Percentiles rank a stretch among this genome's conserved stretches.
Evolutionary conservation across 441 rosid genomes (phyloP).

Genomic region (Gossypium trilobum): DNA sequence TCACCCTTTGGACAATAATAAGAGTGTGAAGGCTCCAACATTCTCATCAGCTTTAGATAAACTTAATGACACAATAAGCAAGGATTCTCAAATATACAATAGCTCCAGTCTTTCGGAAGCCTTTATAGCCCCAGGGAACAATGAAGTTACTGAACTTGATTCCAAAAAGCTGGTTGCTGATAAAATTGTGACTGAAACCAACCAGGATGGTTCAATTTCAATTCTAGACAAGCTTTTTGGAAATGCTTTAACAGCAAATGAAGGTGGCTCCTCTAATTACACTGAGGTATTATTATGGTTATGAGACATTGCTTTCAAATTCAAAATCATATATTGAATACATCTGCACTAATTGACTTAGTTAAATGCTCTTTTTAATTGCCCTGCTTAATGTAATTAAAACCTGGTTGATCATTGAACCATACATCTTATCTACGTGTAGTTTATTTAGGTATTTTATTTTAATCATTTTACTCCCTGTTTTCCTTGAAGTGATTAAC

Average conservation of each 20-base stretch:
- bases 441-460: not conserved
- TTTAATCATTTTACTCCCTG: not conserved
- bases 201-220: slow-evolving; percentile 38
- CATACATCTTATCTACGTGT: not conserved
- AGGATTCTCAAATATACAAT: slow-evolving; percentile 27
- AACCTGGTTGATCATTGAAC: not conserved
- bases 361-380: not conserved
- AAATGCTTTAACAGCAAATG: slow-evolving; percentile 46
- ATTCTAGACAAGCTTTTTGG: slow-evolving; percentile 74
- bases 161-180: slow-evolving; percentile 24
- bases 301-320: not conserved
- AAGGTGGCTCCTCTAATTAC: slow-evolving; percentile 34
- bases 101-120: slow-evolving; percentile 35
- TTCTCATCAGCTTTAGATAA: slow-evolving; percentile 32
- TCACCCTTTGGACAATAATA: slow-evolving; percentile 20
- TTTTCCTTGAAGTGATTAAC: not conserved
- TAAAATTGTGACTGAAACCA: slow-evolving; percentile 34
- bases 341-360: not conserved
- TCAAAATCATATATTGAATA: not conserved
- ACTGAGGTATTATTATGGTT: slow-evolving; percentile 42
- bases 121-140: slow-evolving; percentile 29
- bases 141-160: slow-evolving; percentile 35
- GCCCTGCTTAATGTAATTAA: not conserved
- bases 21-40: slow-evolving; percentile 27
- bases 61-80: slow-evolving; percentile 28